Evolutionary conservation across 2,329 filamentous ascomycete genomes (phyloP).

Genomic region (Aspergillus vadensis): DNA sequence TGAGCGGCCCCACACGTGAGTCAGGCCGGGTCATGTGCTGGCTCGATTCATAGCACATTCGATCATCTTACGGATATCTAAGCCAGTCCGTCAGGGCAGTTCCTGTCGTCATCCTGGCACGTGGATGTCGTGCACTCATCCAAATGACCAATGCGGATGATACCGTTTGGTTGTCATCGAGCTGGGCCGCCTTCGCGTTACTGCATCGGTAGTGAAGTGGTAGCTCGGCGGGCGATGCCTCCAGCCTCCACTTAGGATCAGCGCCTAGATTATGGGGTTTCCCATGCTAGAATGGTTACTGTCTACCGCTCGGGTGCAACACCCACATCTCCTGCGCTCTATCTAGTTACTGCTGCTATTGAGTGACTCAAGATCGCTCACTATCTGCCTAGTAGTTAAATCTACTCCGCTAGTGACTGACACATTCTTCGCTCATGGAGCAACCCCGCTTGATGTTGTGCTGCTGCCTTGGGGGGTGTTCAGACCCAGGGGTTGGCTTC

Average conservation of each 20-base stretch:
- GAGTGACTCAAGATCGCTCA: not conserved
- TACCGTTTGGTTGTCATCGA: slow-evolving; percentile 1
- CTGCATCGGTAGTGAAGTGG: not conserved
- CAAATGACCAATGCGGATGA: slow-evolving; percentile 13
- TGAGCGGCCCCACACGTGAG: slow-evolving; percentile 27
- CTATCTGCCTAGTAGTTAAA: not conserved
- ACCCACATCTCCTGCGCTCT: not conserved
- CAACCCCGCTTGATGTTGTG: not conserved
- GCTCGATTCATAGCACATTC: not conserved
- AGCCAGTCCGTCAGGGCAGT: not conserved
- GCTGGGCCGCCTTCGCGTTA: not conserved
- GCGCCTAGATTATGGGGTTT: slow-evolving; percentile 15
- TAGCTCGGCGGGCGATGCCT: not conserved
- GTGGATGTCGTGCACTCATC: slow-evolving; percentile 4
- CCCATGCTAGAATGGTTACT: not conserved
- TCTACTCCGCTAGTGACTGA: not conserved
- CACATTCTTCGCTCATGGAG: not conserved
- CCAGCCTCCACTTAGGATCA: slow-evolving; percentile 22
- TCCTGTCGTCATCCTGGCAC: slow-evolving; percentile 13
- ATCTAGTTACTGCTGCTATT: not conserved
- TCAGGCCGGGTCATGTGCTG: not conserved
- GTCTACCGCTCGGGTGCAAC: not conserved
- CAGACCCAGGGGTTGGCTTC: not conserved
- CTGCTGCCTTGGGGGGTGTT: not conserved
- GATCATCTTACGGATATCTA: not conserved